Evolutionary conservation across 1,284 basidiomycete genomes (phyloP).

Genomic region (Cutaneotrichosporon arboriforme): DNA sequence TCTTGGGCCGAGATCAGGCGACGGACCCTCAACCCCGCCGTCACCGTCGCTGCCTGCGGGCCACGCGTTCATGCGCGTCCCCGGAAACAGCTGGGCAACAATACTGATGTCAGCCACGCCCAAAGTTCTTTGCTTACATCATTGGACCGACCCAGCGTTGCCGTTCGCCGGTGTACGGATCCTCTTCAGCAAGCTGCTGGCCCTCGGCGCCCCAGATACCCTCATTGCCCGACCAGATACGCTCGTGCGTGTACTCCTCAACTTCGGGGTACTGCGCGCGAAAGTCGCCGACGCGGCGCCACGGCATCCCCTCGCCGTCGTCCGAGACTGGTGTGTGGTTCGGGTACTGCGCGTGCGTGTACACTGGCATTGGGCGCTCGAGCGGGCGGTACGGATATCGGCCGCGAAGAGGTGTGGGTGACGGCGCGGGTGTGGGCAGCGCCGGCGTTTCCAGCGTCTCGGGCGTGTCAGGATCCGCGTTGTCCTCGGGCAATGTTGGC

Average conservation of each 20-base stretch:
- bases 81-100: conserved; percentile 38
- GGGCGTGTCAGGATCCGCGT: neutral
- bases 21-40: conserved; percentile 27
- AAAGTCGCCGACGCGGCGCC: conserved; percentile 2
- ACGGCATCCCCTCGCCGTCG: neutral
- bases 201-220: conserved; percentile 16
- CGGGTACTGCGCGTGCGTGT: conserved; percentile 33
- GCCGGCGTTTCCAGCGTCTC: neutral
- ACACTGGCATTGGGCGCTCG: conserved; percentile 31
- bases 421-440: neutral
- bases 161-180: conserved; percentile 15
- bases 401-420: neutral
- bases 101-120: conserved; percentile 23
- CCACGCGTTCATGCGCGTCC: conserved; percentile 15
- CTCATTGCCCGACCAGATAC: conserved; percentile 22
- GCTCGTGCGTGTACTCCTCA: conserved; percentile 26
- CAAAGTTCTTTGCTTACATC: conserved; percentile 27
- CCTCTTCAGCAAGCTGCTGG: conserved; percentile 33
- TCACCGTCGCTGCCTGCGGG: conserved; percentile 22
- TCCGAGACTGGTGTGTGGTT: conserved; percentile 34
- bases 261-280: conserved; percentile 17
- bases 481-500: conserved; percentile 9
- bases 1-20: conserved; percentile 35
- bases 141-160: conserved; percentile 45
- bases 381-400: conserved; percentile 25